Evolutionary conservation across 495 filamentous ascomycete genomes (phyloP), one percentile per base, ranked within the genome.

Genomic region (Polyplosphaeria fusca): DNA sequence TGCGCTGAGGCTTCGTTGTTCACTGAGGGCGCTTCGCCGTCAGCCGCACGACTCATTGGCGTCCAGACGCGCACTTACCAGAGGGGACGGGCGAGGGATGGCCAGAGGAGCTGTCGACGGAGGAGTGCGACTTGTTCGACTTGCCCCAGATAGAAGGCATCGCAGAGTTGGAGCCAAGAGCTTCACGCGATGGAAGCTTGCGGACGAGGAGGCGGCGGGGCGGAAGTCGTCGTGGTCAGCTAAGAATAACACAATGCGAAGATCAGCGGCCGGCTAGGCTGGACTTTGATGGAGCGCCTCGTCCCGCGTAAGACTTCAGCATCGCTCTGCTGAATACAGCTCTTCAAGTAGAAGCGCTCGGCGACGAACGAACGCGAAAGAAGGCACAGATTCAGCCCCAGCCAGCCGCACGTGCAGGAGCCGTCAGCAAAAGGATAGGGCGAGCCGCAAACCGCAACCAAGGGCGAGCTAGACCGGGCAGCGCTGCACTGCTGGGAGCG

Each of bases 131-230:
- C 26, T 44, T 41, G 30, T 66, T 66, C 47, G 53, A 55, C 63
- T 66, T 66, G 52, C 53, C 50, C 58, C 58, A 66, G 32, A 58
- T 63, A 30, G 62, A 53, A 54, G 63, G 63, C 62, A 65, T 65
- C 40, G 58, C 58, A 62, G 58, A 19, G 57, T 45, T 46, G 54
- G 22, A 58, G 58, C 40, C 52, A 52, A 58, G 57, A 65, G 57
- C 62, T 61, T 49, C 50, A 51, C 38, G 39, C 18, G 45, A 40
- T 39, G 39, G 39, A 20, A 42, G 39, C 39, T 42, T 12, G 39
- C 7, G 9, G 39, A 42, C 39, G 39, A 42, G 39, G 44, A 30
- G 40, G 50, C 25, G 45, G 50, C 50, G 25, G 45, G 35, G 47
- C 38, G 22, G 35, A 48, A 45, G 35, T 26, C 30, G 27, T 30